Conservation (phyloP, 164 flowering plant species). For the Umbilicus rupestris region DNA sequence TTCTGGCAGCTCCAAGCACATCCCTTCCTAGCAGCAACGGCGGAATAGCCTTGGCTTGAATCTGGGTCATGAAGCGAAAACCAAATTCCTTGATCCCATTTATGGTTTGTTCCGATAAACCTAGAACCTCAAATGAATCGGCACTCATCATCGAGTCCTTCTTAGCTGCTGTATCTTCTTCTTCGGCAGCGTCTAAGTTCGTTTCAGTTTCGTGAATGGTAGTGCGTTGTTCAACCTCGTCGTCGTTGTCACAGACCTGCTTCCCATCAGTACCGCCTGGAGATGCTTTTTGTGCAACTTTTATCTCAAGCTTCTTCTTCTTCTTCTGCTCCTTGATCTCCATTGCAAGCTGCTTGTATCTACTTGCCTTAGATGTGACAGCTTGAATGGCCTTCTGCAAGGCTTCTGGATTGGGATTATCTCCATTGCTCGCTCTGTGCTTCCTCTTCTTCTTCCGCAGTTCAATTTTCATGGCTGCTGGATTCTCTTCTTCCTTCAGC, state of each 20-base stretch:
- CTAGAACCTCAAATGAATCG: background rate
- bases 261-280: too few species aligned
- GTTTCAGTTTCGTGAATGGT: too few species aligned
- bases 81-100: constrained; percentile 2
- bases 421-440: background rate
- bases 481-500: background rate
- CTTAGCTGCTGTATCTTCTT: background rate
- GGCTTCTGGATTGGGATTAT: background rate
- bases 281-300: too few species aligned
- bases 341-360: background rate
- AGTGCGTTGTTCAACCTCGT: background rate
- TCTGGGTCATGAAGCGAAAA: background rate
- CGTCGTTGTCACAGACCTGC: background rate
- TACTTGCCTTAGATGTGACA: background rate
- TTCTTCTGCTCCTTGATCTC: background rate
- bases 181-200: background rate
- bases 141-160: background rate
- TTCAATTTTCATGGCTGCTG: background rate
- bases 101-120: background rate
- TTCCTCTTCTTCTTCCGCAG: background rate
- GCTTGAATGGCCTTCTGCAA: background rate
- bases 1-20: constrained; percentile 1
- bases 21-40: background rate
- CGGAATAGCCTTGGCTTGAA: constrained; percentile 1
- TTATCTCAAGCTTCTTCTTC: background rate